A percentile compares a stretch with the other conserved stretches of the same genome.
Evolutionary conservation across 495 filamentous ascomycete species (phyloP).

Genomic region (Lasiosphaeria ovina): DNA sequence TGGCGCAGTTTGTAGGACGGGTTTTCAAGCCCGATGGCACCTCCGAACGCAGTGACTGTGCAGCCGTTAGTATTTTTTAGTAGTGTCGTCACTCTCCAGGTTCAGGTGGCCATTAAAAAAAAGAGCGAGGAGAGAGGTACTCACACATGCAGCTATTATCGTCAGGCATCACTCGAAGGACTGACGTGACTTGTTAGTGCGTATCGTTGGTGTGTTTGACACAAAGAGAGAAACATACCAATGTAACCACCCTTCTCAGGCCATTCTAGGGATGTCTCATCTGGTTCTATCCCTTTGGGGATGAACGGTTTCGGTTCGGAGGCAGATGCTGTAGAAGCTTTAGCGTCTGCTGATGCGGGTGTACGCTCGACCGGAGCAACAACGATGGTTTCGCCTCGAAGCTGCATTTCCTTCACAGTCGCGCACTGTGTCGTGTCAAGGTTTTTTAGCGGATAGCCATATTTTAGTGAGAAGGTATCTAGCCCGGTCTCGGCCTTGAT

Average conservation of each 20-base stretch:
- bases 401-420: constrained; percentile 53
- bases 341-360: background rate
- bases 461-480: constrained; percentile 70
- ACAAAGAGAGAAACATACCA: constrained; percentile 14
- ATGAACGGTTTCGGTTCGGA: constrained; percentile 20
- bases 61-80: background rate
- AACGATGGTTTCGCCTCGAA: constrained; percentile 83
- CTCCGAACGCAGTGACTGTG: constrained; percentile 72
- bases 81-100: no score
- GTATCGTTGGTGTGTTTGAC: background rate
- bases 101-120: no score
- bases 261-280: constrained; percentile 37
- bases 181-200: constrained; percentile 29
- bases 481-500: constrained; percentile 38
- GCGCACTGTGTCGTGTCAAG: constrained; percentile 51
- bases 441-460: constrained; percentile 77
- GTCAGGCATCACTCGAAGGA: constrained; percentile 94
- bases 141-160: constrained; percentile 87
- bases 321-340: constrained; percentile 1
- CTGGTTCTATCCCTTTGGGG: constrained; percentile 34
- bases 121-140: background rate
- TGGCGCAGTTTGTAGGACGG: constrained; percentile 61
- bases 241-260: constrained; percentile 30
- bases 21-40: constrained; percentile 55
- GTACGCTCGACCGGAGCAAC: constrained; percentile 43